Conservation (phyloP, 2,329 filamentous ascomycete genomes). For the Massarina eburnea region DNA sequence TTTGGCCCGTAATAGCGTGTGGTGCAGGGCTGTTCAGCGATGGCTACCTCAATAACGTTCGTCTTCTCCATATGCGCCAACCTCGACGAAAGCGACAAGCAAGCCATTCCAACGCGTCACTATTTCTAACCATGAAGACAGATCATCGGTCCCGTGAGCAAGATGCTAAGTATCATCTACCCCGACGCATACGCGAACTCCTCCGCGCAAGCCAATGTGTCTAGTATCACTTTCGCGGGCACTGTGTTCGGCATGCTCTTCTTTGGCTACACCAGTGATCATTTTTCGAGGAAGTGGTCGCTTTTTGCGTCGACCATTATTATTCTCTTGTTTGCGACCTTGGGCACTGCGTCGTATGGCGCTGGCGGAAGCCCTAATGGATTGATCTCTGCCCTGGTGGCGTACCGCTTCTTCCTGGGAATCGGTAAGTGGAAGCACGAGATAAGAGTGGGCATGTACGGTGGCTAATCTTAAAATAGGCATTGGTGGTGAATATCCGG, state of each 20-base stretch:
- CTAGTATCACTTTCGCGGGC: conserved; percentile 82
- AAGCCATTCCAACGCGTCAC: background rate
- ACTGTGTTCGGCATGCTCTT: conserved; percentile 79
- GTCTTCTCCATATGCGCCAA: conserved; percentile 8
- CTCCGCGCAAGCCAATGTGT: conserved; percentile 70
- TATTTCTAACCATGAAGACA: conserved; percentile 33
- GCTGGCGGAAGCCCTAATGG: conserved; percentile 67
- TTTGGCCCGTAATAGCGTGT: conserved; percentile 80
- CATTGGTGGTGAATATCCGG: conserved; percentile 82
- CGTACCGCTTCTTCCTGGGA: conserved; percentile 79
- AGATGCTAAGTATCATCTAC: conserved; percentile 71
- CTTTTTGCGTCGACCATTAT: conserved; percentile 80
- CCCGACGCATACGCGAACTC: conserved; percentile 68
- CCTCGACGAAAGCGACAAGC: background rate
- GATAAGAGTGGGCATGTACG: background rate
- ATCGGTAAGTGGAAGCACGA: conserved; percentile 37
- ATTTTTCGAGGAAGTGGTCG: conserved; percentile 81
- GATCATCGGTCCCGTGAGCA: conserved; percentile 88
- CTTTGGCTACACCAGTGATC: conserved; percentile 80
- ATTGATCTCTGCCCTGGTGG: conserved; percentile 76
- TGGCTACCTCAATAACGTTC: conserved; percentile 85
- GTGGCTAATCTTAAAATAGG: conserved; percentile 37
- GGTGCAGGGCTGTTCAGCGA: conserved; percentile 89
- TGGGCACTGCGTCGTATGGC: conserved; percentile 76
- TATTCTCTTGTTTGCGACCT: conserved; percentile 79